These are phyloP conservation scores for Lagerstroemia speciosa DNA, from an alignment of 345 rosid genomes.

Conservation along the genomic window DNA sequence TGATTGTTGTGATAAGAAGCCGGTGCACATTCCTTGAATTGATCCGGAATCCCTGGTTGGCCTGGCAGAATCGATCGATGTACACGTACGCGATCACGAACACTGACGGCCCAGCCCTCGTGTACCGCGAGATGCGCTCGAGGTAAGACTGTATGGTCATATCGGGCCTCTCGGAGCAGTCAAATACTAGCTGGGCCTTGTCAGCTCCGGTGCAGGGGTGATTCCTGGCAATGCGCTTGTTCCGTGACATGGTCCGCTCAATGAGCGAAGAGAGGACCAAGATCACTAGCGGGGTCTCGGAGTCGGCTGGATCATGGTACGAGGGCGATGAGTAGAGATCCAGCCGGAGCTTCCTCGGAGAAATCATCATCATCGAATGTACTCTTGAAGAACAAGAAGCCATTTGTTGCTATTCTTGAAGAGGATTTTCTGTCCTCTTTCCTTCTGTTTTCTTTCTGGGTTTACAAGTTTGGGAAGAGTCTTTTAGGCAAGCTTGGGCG, in stretches of 20 bases:
- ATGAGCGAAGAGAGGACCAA: slow-evolving; percentile 70
- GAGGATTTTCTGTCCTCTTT: too few relatives aligned
- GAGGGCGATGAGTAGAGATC: slow-evolving; percentile 58
- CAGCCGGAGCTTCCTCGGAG: slow-evolving; percentile 76
- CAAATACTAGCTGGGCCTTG: slow-evolving; percentile 40
- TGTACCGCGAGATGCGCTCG: slow-evolving; percentile 80
- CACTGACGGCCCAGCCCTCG: slow-evolving; percentile 72
- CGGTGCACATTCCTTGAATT: slow-evolving; percentile 61
- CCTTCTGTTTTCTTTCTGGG: too few relatives aligned
- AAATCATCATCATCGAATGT: slow-evolving; percentile 18
- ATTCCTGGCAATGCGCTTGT: slow-evolving; percentile 48
- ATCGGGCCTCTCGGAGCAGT: slow-evolving; percentile 68
- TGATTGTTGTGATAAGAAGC: slow-evolving; percentile 71
- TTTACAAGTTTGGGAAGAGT: too few relatives aligned
- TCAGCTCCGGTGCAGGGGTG: slow-evolving; percentile 23
- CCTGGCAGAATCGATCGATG: slow-evolving; percentile 82
- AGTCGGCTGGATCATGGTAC: slow-evolving; percentile 25
- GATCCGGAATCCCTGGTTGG: slow-evolving; percentile 62
- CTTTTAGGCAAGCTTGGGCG: too few relatives aligned
- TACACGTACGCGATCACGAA: slow-evolving; percentile 82
- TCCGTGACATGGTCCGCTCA: slow-evolving; percentile 58
- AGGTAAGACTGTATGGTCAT: slow-evolving; percentile 70
- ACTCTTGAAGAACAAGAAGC: slow-evolving; percentile 33
- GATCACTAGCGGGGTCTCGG: slow-evolving; percentile 60
- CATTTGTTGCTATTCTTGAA: slow-evolving; percentile 9